phyloP scores from a whole-genome alignment of 2,329 filamentous ascomycete genomes.

The Cytospora mali region DNA sequence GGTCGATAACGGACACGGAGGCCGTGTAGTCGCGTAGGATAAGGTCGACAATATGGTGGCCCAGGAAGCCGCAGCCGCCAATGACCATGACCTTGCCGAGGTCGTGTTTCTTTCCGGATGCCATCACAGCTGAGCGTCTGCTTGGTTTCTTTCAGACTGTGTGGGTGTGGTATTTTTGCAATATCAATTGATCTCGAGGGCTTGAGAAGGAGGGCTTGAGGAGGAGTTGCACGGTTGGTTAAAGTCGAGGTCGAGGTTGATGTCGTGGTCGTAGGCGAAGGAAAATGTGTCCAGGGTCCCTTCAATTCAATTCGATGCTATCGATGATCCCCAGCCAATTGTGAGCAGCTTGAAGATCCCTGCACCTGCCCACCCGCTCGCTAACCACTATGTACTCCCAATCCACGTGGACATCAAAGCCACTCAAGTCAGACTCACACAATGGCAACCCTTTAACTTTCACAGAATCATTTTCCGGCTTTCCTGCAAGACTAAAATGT shows the following conservation, averaged over 20 bases:
- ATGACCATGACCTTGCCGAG: slow-evolving; percentile 77
- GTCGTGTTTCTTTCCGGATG: slow-evolving; percentile 42
- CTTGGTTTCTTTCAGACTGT: not conserved
- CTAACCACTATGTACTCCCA: no score
- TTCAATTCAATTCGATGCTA: not conserved
- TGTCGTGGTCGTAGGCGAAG: not conserved
- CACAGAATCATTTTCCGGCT: not conserved
- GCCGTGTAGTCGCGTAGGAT: slow-evolving; percentile 63
- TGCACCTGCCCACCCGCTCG: not conserved
- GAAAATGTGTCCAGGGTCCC: not conserved
- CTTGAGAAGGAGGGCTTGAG: not conserved
- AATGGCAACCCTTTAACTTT: not conserved
- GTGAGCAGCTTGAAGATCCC: not conserved
- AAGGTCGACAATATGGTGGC: slow-evolving; percentile 78
- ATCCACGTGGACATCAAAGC: not conserved
- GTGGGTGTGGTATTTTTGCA: not conserved
- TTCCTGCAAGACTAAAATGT: no score
- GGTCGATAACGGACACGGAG: slow-evolving; percentile 70
- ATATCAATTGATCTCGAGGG: slow-evolving; percentile 3
- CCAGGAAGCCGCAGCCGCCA: slow-evolving; percentile 82
- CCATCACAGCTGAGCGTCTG: slow-evolving; percentile 30
- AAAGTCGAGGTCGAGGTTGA: not conserved
- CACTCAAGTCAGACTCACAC: not conserved
- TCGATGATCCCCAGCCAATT: not conserved
- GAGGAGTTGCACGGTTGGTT: not conserved